These are phyloP conservation scores for Cryptosporidium xiaoi DNA, from an alignment of 169 alveolate genomes.

Conservation along the genomic window DNA sequence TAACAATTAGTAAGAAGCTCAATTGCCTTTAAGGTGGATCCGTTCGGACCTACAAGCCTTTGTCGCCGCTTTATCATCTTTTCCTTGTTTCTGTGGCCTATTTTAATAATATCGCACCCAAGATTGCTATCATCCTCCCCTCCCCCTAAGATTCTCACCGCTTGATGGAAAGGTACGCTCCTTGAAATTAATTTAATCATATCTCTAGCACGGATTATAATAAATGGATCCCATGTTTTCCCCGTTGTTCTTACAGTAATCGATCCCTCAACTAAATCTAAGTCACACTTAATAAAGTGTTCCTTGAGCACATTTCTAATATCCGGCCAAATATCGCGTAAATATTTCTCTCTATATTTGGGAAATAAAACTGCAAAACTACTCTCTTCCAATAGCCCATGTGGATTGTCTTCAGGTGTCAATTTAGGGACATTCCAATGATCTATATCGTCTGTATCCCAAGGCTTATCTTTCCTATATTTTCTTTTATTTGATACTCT, in stretches of 20 bases:
- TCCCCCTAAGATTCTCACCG: constrained; percentile 94
- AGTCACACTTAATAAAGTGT: constrained; percentile 93
- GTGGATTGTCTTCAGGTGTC: constrained; percentile 90
- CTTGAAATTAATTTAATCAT: constrained; percentile 96
- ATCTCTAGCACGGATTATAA: constrained; percentile 95
- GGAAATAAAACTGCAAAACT: constrained; percentile 98
- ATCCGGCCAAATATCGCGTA: constrained; percentile 96
- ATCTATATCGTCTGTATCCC: constrained; percentile 99
- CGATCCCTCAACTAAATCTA: constrained; percentile 98
- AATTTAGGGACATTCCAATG: constrained; percentile 94
- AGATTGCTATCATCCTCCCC: constrained; percentile 75
- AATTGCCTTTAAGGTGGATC: constrained; percentile 96
- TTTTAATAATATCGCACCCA: constrained; percentile 95
- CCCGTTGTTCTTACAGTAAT: constrained; percentile 97
- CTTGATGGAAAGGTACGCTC: constrained; percentile 98
- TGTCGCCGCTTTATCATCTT: constrained; percentile 98
- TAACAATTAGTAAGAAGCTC: constrained; percentile 98
- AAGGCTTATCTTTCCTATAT: constrained; percentile 97
- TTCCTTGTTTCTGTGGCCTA: constrained; percentile 96
- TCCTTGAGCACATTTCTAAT: constrained; percentile 87
- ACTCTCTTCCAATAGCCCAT: constrained; percentile 95
- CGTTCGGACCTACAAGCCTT: constrained; percentile 99
- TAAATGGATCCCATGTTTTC: constrained; percentile 98
- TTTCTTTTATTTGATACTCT: constrained; percentile 83
- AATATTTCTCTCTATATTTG: constrained; percentile 97